Percentiles rank a stretch among this genome's conserved stretches.
Evolutionary conservation across 1,284 basidiomycete genomes (phyloP).

Genomic region (Pseudozyma sp.): DNA sequence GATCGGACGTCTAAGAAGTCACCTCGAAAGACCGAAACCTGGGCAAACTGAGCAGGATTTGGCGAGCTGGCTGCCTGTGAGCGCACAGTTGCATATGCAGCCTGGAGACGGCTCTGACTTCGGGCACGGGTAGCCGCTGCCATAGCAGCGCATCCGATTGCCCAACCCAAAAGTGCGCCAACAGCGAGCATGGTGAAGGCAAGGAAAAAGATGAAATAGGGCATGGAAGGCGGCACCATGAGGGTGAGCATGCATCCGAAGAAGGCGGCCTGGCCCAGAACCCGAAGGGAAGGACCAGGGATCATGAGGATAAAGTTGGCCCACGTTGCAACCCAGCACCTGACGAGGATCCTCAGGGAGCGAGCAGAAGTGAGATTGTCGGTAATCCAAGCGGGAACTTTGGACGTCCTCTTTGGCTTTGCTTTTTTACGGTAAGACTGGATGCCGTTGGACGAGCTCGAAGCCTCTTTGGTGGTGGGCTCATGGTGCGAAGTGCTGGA

Average conservation of each 20-base stretch:
- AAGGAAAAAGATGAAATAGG: constrained; percentile 66
- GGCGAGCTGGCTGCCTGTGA: constrained; percentile 53
- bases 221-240: constrained; percentile 65
- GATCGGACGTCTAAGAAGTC: constrained; percentile 77
- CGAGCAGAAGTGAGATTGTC: constrained; percentile 43
- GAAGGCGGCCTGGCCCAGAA: constrained; percentile 66
- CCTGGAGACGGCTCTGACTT: constrained; percentile 72
- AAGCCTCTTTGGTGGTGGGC: background rate
- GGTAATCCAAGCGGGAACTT: constrained; percentile 47
- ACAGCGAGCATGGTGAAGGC: constrained; percentile 73
- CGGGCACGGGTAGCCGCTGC: constrained; percentile 76
- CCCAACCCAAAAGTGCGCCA: constrained; percentile 81
- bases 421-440: background rate
- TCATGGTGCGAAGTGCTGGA: background rate
- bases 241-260: constrained; percentile 58
- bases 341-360: constrained; percentile 35
- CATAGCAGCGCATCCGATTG: constrained; percentile 79
- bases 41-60: constrained; percentile 55
- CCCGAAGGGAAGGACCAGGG: constrained; percentile 47
- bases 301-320: constrained; percentile 63
- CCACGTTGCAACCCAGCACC: constrained; percentile 66
- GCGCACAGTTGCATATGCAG: constrained; percentile 72
- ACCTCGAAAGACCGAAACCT: constrained; percentile 75
- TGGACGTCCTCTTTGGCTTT: constrained; percentile 8
- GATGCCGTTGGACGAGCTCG: background rate